Percentiles rank a stretch among this genome's conserved stretches.
Evolutionary conservation across 2,329 filamentous ascomycete genomes (phyloP).

Genomic region (Ploettnerulaceae sp.): DNA sequence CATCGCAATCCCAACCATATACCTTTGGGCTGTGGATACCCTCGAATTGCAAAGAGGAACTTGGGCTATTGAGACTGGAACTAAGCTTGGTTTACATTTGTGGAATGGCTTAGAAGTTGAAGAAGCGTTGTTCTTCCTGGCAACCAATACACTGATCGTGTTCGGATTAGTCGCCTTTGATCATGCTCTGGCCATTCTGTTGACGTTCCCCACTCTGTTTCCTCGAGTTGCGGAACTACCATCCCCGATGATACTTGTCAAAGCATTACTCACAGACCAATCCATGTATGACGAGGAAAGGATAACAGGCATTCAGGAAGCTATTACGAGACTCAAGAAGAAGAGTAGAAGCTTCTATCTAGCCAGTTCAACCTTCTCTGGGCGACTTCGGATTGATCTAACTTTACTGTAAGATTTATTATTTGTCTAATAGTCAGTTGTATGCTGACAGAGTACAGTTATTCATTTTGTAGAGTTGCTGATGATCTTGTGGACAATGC

Average conservation of each 20-base stretch:
- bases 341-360: slow-evolving; percentile 74
- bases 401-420: slow-evolving; percentile 49
- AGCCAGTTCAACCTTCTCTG: slow-evolving; percentile 64
- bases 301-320: slow-evolving; percentile 53
- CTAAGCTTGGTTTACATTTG: slow-evolving; percentile 58
- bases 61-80: slow-evolving; percentile 64
- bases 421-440: too few species aligned
- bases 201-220: slow-evolving; percentile 57
- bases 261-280: slow-evolving; percentile 44
- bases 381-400: slow-evolving; percentile 62
- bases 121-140: slow-evolving; percentile 69
- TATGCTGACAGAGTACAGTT: slow-evolving; percentile 39
- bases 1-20: slow-evolving; percentile 59
- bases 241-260: slow-evolving; percentile 45
- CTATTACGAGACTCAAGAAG: slow-evolving; percentile 49
- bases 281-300: slow-evolving; percentile 52
- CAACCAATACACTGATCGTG: slow-evolving; percentile 65
- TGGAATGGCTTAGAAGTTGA: slow-evolving; percentile 67
- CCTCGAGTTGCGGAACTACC: slow-evolving; percentile 44
- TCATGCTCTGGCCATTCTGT: slow-evolving; percentile 59
- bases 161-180: slow-evolving; percentile 66
- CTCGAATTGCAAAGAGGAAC: slow-evolving; percentile 62
- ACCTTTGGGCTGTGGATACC: slow-evolving; percentile 69
- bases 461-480: slow-evolving; percentile 68
- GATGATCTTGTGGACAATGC: slow-evolving; percentile 71